Evolutionary conservation across 2,329 filamentous ascomycete genomes (phyloP).

Genomic region (Fusarium neocosmosporiellum): DNA sequence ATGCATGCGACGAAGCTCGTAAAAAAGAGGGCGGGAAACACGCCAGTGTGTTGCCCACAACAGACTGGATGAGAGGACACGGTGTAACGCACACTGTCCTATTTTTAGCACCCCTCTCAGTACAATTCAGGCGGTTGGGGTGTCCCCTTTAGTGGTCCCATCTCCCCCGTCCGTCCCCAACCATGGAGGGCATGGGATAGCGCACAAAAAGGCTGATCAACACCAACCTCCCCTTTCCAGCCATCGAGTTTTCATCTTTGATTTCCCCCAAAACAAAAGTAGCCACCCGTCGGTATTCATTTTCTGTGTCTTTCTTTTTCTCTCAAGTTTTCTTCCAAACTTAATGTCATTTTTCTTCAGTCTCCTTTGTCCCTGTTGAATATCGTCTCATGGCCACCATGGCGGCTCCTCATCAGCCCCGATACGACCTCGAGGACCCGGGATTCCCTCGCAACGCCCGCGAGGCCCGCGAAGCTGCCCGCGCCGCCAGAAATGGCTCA

Average conservation of each 20-base stretch:
- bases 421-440: conserved; percentile 33
- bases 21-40: background rate
- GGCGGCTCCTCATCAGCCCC: conserved; percentile 30
- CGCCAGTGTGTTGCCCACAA: no score
- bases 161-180: background rate
- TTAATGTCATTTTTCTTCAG: background rate
- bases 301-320: conserved; percentile 7
- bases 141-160: background rate
- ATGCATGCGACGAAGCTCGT: conserved; percentile 6
- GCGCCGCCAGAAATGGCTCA: conserved; percentile 37
- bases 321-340: background rate
- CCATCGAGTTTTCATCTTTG: conserved; percentile 22
- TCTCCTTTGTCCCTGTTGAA: background rate
- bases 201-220: conserved; percentile 5
- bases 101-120: conserved; percentile 1
- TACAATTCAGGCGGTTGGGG: conserved; percentile 7
- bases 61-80: background rate
- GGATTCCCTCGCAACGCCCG: conserved; percentile 40
- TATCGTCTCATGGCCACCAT: conserved; percentile 29
- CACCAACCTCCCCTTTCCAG: conserved; percentile 37
- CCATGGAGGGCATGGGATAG: background rate
- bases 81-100: conserved; percentile 7
- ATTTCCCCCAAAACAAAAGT: conserved; percentile 26
- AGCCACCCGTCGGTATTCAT: background rate
- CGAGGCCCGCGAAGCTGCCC: conserved; percentile 40